phyloP scores from a whole-genome alignment of 371 early-diverging fungal species.

The Apophysomyces trapeziformis region DNA sequence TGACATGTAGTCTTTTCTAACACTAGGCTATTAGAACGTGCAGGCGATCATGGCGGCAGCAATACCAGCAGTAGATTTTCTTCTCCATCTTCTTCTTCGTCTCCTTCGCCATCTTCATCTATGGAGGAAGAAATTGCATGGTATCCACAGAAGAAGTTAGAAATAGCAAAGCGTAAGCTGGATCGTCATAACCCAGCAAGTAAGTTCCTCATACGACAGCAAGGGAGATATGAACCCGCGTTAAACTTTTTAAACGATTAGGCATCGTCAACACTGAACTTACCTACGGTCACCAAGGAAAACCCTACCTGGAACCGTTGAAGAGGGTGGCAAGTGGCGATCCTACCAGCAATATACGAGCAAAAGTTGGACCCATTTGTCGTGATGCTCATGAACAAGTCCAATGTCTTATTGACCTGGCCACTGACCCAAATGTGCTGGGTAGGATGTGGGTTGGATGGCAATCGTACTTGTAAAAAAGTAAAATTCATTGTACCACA shows the following conservation, averaged over 20 bases:
- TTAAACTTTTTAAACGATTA: conserved; percentile 4
- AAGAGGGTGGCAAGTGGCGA: conserved; percentile 56
- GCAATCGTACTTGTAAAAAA: conserved; percentile 58
- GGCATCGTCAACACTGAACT: conserved; percentile 36
- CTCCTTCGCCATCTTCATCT: conserved; percentile 9
- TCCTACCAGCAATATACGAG: conserved; percentile 39
- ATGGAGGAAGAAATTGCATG: conserved; percentile 44
- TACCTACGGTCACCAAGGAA: conserved; percentile 56
- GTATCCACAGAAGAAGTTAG: conserved; percentile 80
- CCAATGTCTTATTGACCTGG: conserved; percentile 71
- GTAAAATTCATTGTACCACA: too few species aligned
- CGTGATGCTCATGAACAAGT: conserved; percentile 66
- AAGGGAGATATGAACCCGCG: conserved; percentile 5
- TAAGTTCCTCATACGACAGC: conserved; percentile 17
- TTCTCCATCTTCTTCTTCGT: conserved; percentile 6
- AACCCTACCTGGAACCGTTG: conserved; percentile 46
- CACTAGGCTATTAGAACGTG: conserved; percentile 11
- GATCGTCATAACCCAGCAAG: conserved; percentile 67
- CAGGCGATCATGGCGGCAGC: background rate
- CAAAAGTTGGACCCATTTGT: conserved; percentile 50
- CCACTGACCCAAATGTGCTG: conserved; percentile 71
- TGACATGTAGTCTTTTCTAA: too few species aligned
- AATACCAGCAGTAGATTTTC: background rate
- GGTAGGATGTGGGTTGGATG: conserved; percentile 76
- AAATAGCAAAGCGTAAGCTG: conserved; percentile 70